Evolutionary conservation across 768 basidiomycete species (phyloP).

Genomic region (Boletus speciosus): DNA sequence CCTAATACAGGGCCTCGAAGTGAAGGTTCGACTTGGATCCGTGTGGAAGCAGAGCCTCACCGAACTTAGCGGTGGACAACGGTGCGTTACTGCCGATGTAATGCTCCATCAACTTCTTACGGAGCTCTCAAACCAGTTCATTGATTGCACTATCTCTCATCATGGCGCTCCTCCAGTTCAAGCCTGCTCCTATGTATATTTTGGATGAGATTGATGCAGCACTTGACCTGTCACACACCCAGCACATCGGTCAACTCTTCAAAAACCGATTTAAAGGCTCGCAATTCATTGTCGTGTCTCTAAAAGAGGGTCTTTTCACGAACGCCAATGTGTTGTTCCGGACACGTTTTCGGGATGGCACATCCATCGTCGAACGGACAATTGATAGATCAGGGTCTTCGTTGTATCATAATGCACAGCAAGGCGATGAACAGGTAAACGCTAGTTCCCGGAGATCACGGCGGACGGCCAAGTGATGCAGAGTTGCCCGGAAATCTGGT

Average conservation of each 20-base stretch:
- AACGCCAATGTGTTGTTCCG: conserved; percentile 97
- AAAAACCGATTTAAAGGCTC: conserved; percentile 94
- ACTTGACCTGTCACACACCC: conserved; percentile 91
- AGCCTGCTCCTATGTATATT: conserved; percentile 99
- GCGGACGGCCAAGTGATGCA: conserved; percentile 8
- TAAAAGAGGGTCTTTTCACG: conserved; percentile 96
- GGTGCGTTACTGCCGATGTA: conserved; percentile 46
- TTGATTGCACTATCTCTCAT: conserved; percentile 96
- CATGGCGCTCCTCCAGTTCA: conserved; percentile 99
- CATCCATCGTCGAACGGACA: conserved; percentile 83
- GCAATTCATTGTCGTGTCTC: conserved; percentile 95
- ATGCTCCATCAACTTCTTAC: neutral
- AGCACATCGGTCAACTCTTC: conserved; percentile 98
- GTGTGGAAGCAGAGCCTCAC: conserved; percentile 99
- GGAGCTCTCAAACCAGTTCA: conserved; percentile 52
- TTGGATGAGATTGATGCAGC: conserved; percentile 99
- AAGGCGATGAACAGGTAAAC: conserved; percentile 7
- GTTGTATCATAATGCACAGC: conserved; percentile 30
- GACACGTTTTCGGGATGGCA: conserved; percentile 91
- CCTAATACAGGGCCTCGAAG: conserved; percentile 92
- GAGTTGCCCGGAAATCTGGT: neutral
- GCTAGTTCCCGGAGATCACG: conserved; percentile 19
- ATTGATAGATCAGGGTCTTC: conserved; percentile 58
- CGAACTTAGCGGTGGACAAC: conserved; percentile 94
- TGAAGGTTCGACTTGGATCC: conserved; percentile 90